A percentile compares a stretch with the other conserved stretches of the same genome.
These are phyloP conservation scores for Diospyros lotus DNA, from an alignment of 148 eudicot genomes.

Conservation along the genomic window DNA sequence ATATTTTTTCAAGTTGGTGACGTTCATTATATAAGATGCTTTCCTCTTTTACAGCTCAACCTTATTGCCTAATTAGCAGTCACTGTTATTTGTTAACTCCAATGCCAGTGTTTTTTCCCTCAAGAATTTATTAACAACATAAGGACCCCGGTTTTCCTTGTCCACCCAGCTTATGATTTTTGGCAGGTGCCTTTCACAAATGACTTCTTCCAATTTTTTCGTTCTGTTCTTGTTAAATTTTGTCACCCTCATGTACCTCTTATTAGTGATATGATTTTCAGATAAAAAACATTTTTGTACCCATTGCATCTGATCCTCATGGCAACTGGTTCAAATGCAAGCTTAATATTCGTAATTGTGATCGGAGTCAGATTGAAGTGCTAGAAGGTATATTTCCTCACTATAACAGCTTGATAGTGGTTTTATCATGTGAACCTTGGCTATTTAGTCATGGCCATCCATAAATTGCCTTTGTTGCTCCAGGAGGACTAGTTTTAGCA, in stretches of 20 bases:
- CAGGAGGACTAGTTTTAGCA: too few relatives aligned
- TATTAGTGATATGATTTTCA: slow-evolving; percentile 20
- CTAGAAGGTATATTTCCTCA: slow-evolving; percentile 46
- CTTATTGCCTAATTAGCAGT: slow-evolving; percentile 12
- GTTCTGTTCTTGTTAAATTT: neutral
- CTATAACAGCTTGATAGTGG: neutral
- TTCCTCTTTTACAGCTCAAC: slow-evolving; percentile 10
- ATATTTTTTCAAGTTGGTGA: neutral
- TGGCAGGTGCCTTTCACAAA: slow-evolving; percentile 66
- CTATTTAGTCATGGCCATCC: too few relatives aligned
- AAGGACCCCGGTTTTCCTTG: slow-evolving; percentile 82
- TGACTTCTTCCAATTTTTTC: neutral
- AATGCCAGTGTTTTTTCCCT: slow-evolving; percentile 85
- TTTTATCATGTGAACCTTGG: neutral
- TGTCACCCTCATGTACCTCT: neutral
- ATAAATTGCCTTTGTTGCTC: too few relatives aligned
- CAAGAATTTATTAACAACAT: slow-evolving; percentile 57
- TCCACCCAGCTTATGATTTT: slow-evolving; percentile 88
- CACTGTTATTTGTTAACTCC: slow-evolving; percentile 15
- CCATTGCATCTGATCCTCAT: slow-evolving; percentile 44
- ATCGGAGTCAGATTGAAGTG: slow-evolving; percentile 48
- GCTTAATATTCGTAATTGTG: slow-evolving; percentile 50
- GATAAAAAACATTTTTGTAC: slow-evolving; percentile 74
- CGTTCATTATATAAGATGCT: neutral
- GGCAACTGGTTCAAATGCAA: slow-evolving; percentile 65